Conservation (phyloP, 345 rosid genomes). For the Eutrema japonicum region DNA sequence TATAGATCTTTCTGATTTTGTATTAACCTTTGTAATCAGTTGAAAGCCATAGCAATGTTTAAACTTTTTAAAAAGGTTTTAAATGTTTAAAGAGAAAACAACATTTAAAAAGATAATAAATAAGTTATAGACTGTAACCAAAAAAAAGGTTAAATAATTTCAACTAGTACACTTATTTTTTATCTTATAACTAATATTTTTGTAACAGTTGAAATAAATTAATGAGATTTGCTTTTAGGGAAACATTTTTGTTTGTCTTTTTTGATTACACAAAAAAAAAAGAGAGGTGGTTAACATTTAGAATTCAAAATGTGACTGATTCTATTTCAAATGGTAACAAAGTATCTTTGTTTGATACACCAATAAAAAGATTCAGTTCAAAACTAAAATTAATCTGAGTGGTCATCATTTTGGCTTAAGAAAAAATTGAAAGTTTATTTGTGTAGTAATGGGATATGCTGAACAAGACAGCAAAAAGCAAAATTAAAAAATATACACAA, state of each 20-base stretch:
- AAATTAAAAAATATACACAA: constrained; percentile 4
- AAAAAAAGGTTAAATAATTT: too few relatives aligned
- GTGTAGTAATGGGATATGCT: constrained; percentile 25
- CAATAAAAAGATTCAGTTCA: constrained; percentile 24
- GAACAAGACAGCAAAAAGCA: constrained; percentile 26
- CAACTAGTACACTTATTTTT: too few relatives aligned
- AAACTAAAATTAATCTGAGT: neutral
- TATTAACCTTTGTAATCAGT: constrained; percentile 3
- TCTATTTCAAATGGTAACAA: neutral
- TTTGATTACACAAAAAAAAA: neutral
- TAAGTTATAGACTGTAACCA: too few relatives aligned
- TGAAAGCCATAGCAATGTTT: constrained; percentile 23
- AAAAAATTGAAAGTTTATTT: constrained; percentile 16
- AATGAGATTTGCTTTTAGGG: too few relatives aligned
- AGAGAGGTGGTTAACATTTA: neutral
- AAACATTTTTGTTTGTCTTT: too few relatives aligned
- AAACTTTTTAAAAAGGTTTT: neutral
- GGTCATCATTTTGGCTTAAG: neutral
- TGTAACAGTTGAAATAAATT: neutral
- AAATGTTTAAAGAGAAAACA: too few relatives aligned
- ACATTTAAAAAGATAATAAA: too few relatives aligned
- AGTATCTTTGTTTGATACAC: constrained; percentile 27
- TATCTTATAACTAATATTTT: neutral
- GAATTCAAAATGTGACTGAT: too few relatives aligned
- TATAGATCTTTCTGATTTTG: constrained; percentile 19